These are phyloP conservation scores for Cryphonectria carpinicola DNA, from an alignment of 2,329 filamentous ascomycete species.

Conservation along the genomic window DNA sequence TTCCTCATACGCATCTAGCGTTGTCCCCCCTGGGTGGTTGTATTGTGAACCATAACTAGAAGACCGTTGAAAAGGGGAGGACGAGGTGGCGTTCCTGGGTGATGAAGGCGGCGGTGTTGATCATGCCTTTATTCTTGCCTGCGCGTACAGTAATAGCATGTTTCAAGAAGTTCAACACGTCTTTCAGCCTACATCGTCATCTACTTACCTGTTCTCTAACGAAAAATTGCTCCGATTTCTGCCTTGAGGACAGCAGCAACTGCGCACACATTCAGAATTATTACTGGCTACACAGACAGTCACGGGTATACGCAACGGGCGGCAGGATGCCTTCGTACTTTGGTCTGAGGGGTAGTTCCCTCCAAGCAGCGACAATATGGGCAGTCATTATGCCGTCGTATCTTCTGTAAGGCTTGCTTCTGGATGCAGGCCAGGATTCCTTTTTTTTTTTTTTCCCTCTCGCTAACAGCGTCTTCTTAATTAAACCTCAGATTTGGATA, in stretches of 20 bases:
- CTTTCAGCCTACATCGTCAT: neutral
- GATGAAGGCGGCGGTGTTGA: neutral
- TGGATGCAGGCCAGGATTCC: neutral
- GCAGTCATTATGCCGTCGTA: conserved; percentile 19
- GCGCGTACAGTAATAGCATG: neutral
- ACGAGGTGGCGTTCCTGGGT: neutral
- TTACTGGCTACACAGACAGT: neutral
- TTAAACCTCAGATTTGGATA: conserved; percentile 14
- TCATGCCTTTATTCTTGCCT: neutral
- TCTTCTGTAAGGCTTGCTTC: conserved; percentile 7
- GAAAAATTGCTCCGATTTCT: neutral
- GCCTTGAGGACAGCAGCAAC: neutral
- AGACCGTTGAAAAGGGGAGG: neutral
- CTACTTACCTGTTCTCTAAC: neutral
- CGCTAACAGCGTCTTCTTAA: neutral
- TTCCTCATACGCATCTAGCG: neutral
- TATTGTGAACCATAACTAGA: neutral
- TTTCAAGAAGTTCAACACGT: neutral
- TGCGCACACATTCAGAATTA: neutral
- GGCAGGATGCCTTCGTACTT: conserved; percentile 12
- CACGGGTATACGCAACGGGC: neutral
- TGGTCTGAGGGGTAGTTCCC: conserved; percentile 9
- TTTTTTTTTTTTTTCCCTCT: neutral
- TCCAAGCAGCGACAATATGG: conserved; percentile 21
- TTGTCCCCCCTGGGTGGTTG: neutral